Base-by-base conservation (phyloP, 306 rosid species). In the Erythrophleum fordii region DNA sequence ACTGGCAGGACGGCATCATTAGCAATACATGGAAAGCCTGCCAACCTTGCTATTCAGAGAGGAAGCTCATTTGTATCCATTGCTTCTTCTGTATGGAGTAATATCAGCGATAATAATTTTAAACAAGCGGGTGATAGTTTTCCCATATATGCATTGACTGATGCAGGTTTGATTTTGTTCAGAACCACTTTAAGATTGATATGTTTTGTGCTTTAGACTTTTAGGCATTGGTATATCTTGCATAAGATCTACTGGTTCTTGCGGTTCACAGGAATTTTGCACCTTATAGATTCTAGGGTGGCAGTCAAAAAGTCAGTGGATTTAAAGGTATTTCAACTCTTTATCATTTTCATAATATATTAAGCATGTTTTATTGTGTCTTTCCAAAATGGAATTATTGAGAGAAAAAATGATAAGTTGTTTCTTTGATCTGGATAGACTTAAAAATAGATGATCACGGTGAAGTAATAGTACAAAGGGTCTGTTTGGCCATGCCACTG, bases 71-170 rank as follows among this genome's bases (percentile, higher is more conserved):
- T 87, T 77, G 68, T 89, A 77, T 90, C 89, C 80, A 83, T 90
- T 69, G 60, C 85, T 60, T 82, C 80, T 78, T 78, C 88, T 46
- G 26, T 80, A 59, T 69, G 73, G 88, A 41, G 49, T 20, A 75
- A 75, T 56, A 39, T 66, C 39, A 59, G 73, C 66, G 25, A 39
- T 51, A 78, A 37, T 71, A 83, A 56, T 65, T 65, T 76, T 49
- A 84, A 82, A 85, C 89, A 83, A 72, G 84, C 77, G 72, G 82
- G 83, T 71, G 86, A 82, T 62, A 26, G 70, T 77, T 83, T 87
- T 83, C 88, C 91, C 20, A 69, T 92, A 8, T 89, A 89, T 80
- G 86, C 90, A 75, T 81, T 92, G 86, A 87, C 93, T 60, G 90
- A 87, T 58, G 79, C 93, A 92, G 95, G 97, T 92, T 79, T 68